Percentiles rank a stretch among this genome's conserved stretches.
phyloP scores from a whole-genome alignment of 768 basidiomycete genomes.

The Dacryopinax primogenitus region DNA sequence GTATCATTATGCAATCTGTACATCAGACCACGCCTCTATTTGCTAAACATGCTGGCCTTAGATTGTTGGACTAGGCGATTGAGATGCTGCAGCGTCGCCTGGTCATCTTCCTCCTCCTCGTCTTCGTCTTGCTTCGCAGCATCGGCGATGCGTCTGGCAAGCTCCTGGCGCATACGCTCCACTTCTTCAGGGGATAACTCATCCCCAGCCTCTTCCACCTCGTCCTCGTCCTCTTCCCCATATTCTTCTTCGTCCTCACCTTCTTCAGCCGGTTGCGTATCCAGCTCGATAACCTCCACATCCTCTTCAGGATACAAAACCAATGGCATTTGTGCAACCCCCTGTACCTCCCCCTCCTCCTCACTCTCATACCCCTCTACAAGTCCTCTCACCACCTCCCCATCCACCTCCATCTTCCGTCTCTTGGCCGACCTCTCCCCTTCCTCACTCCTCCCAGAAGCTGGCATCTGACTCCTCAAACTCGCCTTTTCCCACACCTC shows the following conservation, averaged over 20 bases:
- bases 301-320: neutral
- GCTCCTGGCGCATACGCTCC: neutral
- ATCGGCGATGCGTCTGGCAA: neutral
- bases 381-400: neutral
- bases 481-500: slow-evolving; percentile 3
- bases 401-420: neutral
- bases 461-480: neutral
- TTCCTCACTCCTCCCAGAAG: slow-evolving; percentile 14
- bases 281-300: neutral
- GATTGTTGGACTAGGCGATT: neutral
- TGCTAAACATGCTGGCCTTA: neutral
- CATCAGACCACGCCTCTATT: neutral
- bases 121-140: neutral
- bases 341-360: slow-evolving; percentile 9
- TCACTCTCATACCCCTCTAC: neutral
- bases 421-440: slow-evolving; percentile 4
- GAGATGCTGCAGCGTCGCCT: neutral
- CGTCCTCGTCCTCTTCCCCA: neutral
- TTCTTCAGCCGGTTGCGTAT: no score
- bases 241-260: neutral
- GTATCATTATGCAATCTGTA: neutral
- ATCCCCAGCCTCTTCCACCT: neutral
- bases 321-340: neutral
- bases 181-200: neutral
- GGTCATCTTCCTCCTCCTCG: neutral